Percentiles rank a stretch among this genome's conserved stretches.
These are phyloP conservation scores for Ophiostoma himal-ulmi DNA, from an alignment of 2,329 filamentous ascomycete species.

Conservation along the genomic window DNA sequence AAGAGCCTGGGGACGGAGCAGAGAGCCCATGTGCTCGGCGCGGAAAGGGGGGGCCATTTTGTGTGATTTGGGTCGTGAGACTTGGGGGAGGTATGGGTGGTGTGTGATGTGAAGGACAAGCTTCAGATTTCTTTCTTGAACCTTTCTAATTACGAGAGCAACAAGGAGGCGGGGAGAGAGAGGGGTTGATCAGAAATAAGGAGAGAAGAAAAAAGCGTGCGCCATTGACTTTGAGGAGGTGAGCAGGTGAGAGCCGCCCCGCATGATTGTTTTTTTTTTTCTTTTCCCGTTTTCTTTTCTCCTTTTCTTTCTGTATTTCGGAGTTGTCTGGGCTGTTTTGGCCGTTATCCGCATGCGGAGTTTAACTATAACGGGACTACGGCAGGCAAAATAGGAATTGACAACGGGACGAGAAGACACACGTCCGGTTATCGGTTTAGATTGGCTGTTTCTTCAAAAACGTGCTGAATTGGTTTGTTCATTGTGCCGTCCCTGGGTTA, in stretches of 20 bases:
- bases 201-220: neutral
- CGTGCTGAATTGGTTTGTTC: neutral
- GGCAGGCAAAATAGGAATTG: neutral
- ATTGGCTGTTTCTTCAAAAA: neutral
- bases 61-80: neutral
- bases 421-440: neutral
- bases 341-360: neutral
- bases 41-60: slow-evolving; percentile 47
- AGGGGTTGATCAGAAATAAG: neutral
- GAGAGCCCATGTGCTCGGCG: slow-evolving; percentile 69
- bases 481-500: neutral
- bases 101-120: neutral
- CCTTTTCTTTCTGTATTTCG: neutral
- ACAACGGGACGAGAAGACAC: neutral
- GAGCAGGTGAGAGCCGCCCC: neutral
- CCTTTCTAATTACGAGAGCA: neutral
- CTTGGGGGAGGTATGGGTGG: neutral
- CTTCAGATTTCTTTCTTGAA: neutral
- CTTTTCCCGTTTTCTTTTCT: neutral
- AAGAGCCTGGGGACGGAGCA: slow-evolving; percentile 61
- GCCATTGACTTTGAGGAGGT: neutral
- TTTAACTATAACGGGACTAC: slow-evolving; percentile 4
- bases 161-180: neutral
- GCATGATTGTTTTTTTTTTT: slow-evolving; percentile 6
- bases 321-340: neutral